A percentile compares a stretch with the other conserved stretches of the same genome.
Conservation (phyloP, 1,139 yeast genomes). For the Geotrichum candidum region DNA sequence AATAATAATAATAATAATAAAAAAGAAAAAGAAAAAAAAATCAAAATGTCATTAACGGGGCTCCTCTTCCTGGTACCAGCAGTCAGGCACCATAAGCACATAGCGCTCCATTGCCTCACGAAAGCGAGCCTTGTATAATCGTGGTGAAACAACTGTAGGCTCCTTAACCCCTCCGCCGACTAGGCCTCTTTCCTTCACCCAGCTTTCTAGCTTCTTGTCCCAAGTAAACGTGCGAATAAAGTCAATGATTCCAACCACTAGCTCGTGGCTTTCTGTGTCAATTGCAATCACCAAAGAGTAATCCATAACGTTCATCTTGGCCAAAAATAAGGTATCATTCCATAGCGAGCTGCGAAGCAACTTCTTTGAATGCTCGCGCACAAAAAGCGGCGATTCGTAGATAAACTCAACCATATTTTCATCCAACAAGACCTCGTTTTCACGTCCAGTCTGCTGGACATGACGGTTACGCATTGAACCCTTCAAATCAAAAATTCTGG, state of each 20-base stretch:
- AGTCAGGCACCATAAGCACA: conserved; percentile 86
- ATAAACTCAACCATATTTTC: conserved; percentile 98
- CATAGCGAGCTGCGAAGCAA: conserved; percentile 80
- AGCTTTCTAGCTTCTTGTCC: conserved; percentile 96
- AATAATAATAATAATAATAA: background rate
- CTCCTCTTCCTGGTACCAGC: conserved; percentile 17
- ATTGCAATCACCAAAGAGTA: conserved; percentile 92
- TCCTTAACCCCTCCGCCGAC: conserved; percentile 84
- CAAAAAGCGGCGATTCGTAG: conserved; percentile 92
- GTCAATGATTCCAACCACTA: conserved; percentile 92
- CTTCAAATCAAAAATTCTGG: conserved; percentile 87
- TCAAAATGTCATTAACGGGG: background rate
- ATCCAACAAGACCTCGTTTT: conserved; percentile 87
- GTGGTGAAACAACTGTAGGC: conserved; percentile 95
- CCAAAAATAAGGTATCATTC: conserved; percentile 89
- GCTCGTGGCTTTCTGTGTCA: conserved; percentile 58
- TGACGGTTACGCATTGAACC: conserved; percentile 98
- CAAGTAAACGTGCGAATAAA: conserved; percentile 95
- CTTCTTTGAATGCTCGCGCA: conserved; percentile 85
- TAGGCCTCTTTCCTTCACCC: conserved; percentile 93
- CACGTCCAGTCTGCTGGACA: conserved; percentile 93
- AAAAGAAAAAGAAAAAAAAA: background rate
- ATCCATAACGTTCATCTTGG: conserved; percentile 99
- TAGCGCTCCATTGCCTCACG: conserved; percentile 98
- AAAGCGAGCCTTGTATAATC: conserved; percentile 87